Evolutionary conservation across 495 filamentous ascomycete species (phyloP), one percentile per base, ranked within the genome.

Genomic region (Pyrenula massariospora): DNA sequence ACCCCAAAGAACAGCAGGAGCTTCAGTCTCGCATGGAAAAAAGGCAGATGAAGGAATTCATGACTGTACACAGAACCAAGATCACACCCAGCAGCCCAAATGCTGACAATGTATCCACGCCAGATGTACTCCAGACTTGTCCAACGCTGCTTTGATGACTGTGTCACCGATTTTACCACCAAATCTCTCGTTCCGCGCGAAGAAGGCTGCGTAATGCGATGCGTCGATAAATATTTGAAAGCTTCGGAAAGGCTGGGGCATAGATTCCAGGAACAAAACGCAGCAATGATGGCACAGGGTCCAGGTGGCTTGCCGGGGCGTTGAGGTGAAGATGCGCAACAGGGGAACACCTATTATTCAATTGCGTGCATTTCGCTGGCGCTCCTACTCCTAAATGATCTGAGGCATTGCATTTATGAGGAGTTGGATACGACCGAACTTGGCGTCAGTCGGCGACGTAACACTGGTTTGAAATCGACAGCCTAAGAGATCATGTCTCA

Each of bases 1-100:
- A 84, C 58, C 69, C 80, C 62, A 69, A 84, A 56, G 93, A 99
- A 74, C 87, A 91, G 74, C 85, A 87, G 70, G 89, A 97, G 78
- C 86, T 99, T 69, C 83, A 92, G 65, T 64, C 77, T 70, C 88
- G 92, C 71, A 88, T 97, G 80, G 88, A 97, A 76, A 85, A 85
- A 73, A 91, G 91, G 73, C 93, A 99, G 76, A 85, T 97, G 81
- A 95, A 95, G 76, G 92, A 96, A 60, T 96, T 98, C 68, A 95
- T 96, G 87, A 87, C 80, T 61, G 93, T 97, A 81, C 69, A 77
- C 78, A 55, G 53, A 48, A 25, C 48, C 36, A n/a, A n/a, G n/a
- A n/a, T n/a, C n/a, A n/a, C n/a, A n/a, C n/a, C n/a, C n/a, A n/a
- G n/a, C n/a, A n/a, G 25, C 2, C 5, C 20, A 22, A 22, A 24